Percentiles rank a stretch among this genome's conserved stretches.
Conservation (phyloP, 1,139 yeast genomes). For the Candida buenavistaensis region DNA sequence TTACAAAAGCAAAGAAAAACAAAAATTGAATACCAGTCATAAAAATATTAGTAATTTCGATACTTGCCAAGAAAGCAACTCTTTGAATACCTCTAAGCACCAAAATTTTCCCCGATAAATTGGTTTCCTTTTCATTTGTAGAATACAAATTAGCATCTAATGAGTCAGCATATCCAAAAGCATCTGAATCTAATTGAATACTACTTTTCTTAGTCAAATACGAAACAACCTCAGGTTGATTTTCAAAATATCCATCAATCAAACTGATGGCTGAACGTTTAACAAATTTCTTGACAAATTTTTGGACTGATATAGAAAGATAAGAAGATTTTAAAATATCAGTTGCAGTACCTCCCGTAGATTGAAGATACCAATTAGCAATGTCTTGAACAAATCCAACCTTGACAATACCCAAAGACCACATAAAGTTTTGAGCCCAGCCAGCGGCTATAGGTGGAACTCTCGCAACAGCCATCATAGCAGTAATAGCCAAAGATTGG, state of each 20-base stretch:
- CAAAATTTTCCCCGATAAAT: slow-evolving; percentile 62
- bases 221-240: slow-evolving; percentile 4
- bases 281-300: slow-evolving; percentile 13
- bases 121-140: slow-evolving; percentile 63
- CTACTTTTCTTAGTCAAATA: slow-evolving; percentile 11
- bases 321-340: slow-evolving; percentile 58
- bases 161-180: slow-evolving; percentile 46
- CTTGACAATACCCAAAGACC: slow-evolving; percentile 92
- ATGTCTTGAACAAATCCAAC: slow-evolving; percentile 81
- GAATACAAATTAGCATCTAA: slow-evolving; percentile 62
- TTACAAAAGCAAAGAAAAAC: slow-evolving; percentile 72
- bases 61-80: slow-evolving; percentile 79
- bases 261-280: slow-evolving; percentile 15
- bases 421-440: slow-evolving; percentile 95
- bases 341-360: slow-evolving; percentile 92
- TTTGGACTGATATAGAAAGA: slow-evolving; percentile 78
- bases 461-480: slow-evolving; percentile 93
- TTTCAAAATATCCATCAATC: slow-evolving; percentile 17
- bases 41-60: slow-evolving; percentile 83
- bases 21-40: slow-evolving; percentile 85
- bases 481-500: slow-evolving; percentile 88
- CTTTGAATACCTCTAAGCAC: slow-evolving; percentile 90
- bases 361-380: slow-evolving; percentile 91
- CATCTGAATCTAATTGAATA: slow-evolving; percentile 34
- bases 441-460: slow-evolving; percentile 98